Conservation (phyloP, 306 rosid genomes). For the Prosopis cineraria region DNA sequence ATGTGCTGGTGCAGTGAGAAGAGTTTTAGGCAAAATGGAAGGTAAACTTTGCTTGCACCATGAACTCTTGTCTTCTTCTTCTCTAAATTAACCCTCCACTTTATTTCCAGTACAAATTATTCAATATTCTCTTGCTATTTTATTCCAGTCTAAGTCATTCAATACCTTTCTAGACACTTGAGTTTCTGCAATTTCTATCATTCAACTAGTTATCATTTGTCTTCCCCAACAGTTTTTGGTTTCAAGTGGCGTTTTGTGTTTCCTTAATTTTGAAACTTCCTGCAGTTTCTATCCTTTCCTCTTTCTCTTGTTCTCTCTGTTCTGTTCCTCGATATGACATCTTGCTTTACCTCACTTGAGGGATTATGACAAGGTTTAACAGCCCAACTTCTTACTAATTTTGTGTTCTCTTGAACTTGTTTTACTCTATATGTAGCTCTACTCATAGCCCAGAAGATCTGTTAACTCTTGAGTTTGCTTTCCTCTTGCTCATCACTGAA, state of each 20-base stretch:
- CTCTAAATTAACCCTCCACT: background rate
- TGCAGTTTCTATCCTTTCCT: constrained; percentile 13
- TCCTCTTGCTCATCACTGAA: background rate
- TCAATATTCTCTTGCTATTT: background rate
- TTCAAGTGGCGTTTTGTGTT: background rate
- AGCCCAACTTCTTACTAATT: background rate
- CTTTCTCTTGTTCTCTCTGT: constrained; percentile 13
- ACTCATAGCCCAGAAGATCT: background rate
- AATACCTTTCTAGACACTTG: background rate
- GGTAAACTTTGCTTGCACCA: constrained; percentile 46
- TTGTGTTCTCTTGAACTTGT: constrained; percentile 4
- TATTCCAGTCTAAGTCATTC: background rate
- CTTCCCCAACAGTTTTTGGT: background rate
- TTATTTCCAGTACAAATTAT: background rate
- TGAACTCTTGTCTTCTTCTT: background rate
- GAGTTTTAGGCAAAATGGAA: constrained; percentile 90
- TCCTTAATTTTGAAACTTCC: constrained; percentile 14
- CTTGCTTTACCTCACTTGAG: background rate
- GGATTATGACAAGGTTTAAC: constrained; percentile 23
- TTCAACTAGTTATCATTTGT: constrained; percentile 2
- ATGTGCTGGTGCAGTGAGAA: constrained; percentile 87
- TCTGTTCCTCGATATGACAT: background rate
- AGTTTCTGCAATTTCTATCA: constrained; percentile 17
- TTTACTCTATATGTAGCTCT: constrained; percentile 5
- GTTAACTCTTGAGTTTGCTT: constrained; percentile 2